phyloP scores from a whole-genome alignment of 2,329 filamentous ascomycete genomes.

The Ilyonectria sp. region DNA sequence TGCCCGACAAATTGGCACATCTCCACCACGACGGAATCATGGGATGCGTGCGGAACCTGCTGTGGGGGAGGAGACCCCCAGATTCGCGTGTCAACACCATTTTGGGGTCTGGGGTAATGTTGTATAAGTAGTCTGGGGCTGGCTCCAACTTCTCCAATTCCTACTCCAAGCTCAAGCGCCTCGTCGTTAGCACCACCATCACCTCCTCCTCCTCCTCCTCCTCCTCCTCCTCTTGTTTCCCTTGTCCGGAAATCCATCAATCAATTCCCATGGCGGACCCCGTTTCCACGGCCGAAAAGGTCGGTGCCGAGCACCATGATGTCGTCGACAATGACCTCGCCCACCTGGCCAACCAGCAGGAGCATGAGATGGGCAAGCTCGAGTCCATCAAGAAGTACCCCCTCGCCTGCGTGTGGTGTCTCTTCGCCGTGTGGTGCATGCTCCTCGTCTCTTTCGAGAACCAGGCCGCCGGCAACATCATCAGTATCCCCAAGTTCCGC shows the following conservation, averaged over 20 bases:
- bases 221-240: background rate
- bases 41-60: constrained; percentile 1
- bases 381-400: constrained; percentile 47
- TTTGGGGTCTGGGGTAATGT: constrained; percentile 32
- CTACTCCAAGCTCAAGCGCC: constrained; percentile 13
- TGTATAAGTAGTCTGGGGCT: constrained; percentile 32
- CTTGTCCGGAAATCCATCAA: background rate
- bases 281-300: constrained; percentile 31
- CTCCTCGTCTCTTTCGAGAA: constrained; percentile 59
- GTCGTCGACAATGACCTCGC: constrained; percentile 35
- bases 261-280: constrained; percentile 19
- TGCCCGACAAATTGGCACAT: background rate
- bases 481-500: constrained; percentile 61
- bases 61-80: constrained; percentile 29
- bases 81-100: constrained; percentile 27
- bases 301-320: constrained; percentile 34
- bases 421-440: constrained; percentile 58
- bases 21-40: constrained; percentile 15
- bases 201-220: background rate
- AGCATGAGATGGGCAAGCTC: constrained; percentile 43
- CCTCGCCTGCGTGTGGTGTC: constrained; percentile 51
- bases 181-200: background rate
- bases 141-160: constrained; percentile 21
- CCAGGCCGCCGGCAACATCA: constrained; percentile 57
- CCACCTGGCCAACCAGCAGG: constrained; percentile 47